A percentile compares a stretch with the other conserved stretches of the same genome.
phyloP scores from a whole-genome alignment of 257 asterid species.

The Handroanthus guayacan region DNA sequence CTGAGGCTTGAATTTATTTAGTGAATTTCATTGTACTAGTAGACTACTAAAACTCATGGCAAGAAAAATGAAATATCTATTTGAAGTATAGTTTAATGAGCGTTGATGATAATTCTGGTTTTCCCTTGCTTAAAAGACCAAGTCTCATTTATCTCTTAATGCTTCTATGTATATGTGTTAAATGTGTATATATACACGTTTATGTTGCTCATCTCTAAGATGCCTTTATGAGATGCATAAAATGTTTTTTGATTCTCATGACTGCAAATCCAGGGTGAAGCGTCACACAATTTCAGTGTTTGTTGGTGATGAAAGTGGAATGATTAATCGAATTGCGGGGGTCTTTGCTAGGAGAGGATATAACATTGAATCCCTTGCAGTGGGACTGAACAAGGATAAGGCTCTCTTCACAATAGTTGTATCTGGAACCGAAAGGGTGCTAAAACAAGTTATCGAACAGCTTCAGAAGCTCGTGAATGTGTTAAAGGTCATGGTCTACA shows the following conservation, averaged over 20 bases:
- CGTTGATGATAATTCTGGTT: neutral
- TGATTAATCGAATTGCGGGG: slow-evolving; percentile 97
- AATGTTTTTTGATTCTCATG: slow-evolving; percentile 5
- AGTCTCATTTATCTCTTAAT: neutral
- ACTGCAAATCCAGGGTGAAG: slow-evolving; percentile 59
- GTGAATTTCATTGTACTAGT: neutral
- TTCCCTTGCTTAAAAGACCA: slow-evolving; percentile 9
- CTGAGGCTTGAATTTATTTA: neutral
- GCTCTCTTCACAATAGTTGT: slow-evolving; percentile 96
- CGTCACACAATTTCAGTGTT: slow-evolving; percentile 88
- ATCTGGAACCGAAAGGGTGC: slow-evolving; percentile 82
- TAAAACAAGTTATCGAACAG: slow-evolving; percentile 90
- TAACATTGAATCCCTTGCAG: slow-evolving; percentile 97
- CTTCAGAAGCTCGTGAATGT: slow-evolving; percentile 93
- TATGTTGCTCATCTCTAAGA: neutral
- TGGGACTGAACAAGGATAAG: slow-evolving; percentile 94
- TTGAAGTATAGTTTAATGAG: slow-evolving; percentile 2
- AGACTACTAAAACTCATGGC: neutral
- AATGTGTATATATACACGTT: neutral
- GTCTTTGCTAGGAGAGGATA: slow-evolving; percentile 98
- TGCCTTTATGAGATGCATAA: slow-evolving; percentile 19
- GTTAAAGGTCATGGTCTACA: slow-evolving; percentile 65
- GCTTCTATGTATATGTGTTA: neutral
- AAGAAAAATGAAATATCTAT: neutral
- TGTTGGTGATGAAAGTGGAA: slow-evolving; percentile 99